Evolutionary conservation across 805 yeast genomes (phyloP), one percentile per base, ranked within the genome.

Genomic region (Schwanniomyces sp.): DNA sequence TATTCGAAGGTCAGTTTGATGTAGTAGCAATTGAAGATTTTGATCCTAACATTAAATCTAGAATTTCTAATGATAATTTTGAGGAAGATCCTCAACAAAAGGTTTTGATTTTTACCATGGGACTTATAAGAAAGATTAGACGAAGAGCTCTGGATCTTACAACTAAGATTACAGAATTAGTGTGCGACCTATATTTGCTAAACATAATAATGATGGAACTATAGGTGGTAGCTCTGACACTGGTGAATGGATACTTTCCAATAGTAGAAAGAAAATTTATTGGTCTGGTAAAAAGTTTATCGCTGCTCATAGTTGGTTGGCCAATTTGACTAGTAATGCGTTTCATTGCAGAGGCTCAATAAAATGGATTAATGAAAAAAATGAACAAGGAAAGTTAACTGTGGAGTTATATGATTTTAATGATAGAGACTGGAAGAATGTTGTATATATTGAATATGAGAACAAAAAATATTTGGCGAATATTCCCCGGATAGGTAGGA

Each of bases 211-310:
- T 14, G 34, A 40, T 14, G 43, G 34, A 24, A 40, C 34, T n/a
- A n/a, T 40, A 12, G 43, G 43, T 2, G 34, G 26, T 18, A 4
- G 2, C 11, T 40, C 43, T 27, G 30, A 24, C 3, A 40, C 2
- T 2, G 26, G 34, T 9, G 43, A 40, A 27, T 40, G 43, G 43
- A 40, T 40, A 10, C 6, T 40, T 2, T 40, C 43, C 2, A n/a
- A 40, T 11, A 7, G 12, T 26, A 26, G 26, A 12, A 40, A 24
- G 21, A 3, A 24, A 21, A 2, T 40, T 24, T 14, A 9, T 9
- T 40, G 42, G 42, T 40, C 42, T 14, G 42, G 42, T 12, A 40
- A 40, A 28, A 3, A 3, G 3, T 40, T 40, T 16, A 26, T 40
- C 12, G 34, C 34, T 3, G 34, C 34, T 7, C 43, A 40, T 27